Conservation (phyloP, 73 alveolate genomes). For the Blepharisma japonicum region DNA sequence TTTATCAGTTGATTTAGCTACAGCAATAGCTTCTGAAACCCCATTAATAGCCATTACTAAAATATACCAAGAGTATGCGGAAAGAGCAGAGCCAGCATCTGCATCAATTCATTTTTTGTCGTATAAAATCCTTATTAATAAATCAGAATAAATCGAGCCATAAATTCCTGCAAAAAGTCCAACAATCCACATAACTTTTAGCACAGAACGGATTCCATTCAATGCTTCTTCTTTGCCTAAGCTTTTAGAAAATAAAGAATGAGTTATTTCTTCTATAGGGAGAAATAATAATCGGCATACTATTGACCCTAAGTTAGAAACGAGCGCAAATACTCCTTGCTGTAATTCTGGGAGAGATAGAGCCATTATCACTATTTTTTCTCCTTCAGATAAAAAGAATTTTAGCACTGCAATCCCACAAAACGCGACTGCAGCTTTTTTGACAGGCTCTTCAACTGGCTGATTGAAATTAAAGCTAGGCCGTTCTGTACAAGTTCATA, state of each 20-base stretch:
- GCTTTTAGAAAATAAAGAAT: background rate
- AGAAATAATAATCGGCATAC: conserved; percentile 5
- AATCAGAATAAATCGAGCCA: background rate
- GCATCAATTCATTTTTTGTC: background rate
- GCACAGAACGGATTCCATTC: background rate
- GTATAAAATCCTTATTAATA: background rate
- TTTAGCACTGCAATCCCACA: conserved; percentile 1
- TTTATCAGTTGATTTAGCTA: background rate
- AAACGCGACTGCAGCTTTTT: background rate
- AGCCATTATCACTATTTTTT: background rate
- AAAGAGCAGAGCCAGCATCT: background rate
- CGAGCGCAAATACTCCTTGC: conserved; percentile 12
- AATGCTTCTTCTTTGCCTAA: background rate
- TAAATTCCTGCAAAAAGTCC: background rate
- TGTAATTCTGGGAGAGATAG: background rate
- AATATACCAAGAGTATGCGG: background rate
- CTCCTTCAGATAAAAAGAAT: conserved; percentile 18
- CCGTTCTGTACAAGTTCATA: background rate
- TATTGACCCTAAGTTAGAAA: conserved; percentile 6
- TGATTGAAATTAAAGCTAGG: background rate
- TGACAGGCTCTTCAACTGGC: background rate
- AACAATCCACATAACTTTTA: background rate
- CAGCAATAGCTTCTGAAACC: conserved; percentile 7
- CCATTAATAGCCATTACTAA: background rate
- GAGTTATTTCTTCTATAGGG: conserved; percentile 22